Conservation (phyloP, 2,329 filamentous ascomycete genomes). For the Neurospora crassa region DNA sequence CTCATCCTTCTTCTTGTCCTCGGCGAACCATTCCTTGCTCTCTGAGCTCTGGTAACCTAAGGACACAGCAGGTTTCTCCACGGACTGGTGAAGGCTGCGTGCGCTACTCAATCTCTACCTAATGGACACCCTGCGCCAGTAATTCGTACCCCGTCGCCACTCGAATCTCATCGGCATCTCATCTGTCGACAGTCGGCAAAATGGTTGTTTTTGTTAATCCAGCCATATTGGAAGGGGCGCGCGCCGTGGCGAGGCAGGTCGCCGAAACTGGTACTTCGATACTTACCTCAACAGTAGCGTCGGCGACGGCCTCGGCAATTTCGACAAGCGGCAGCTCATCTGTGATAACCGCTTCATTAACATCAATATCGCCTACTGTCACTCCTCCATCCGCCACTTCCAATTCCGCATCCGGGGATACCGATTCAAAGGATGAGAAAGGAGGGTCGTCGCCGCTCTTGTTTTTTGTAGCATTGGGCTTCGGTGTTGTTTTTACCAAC, state of each 20-base stretch:
- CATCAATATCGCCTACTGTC: not conserved
- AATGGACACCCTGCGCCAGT: constrained; percentile 15
- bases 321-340: not conserved
- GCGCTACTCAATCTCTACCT: constrained; percentile 11
- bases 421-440: constrained; percentile 14
- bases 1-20: not conserved
- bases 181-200: constrained; percentile 7
- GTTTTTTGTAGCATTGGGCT: constrained; percentile 93
- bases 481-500: constrained; percentile 97
- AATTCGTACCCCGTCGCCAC: constrained; percentile 10
- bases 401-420: constrained; percentile 8
- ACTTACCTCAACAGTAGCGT: not conserved
- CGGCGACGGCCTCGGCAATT: not conserved
- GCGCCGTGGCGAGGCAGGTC: constrained; percentile 20
- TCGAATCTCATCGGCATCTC: constrained; percentile 6
- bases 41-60: not conserved
- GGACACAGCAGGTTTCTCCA: not conserved
- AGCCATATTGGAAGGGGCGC: constrained; percentile 18
- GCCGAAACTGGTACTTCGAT: constrained; percentile 3
- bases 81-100: constrained; percentile 7
- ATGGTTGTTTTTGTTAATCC: constrained; percentile 20
- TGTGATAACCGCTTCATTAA: not conserved
- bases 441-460: constrained; percentile 54
- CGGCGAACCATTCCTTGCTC: not conserved
- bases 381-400: constrained; percentile 2